phyloP scores from a whole-genome alignment of 345 rosid species.

The Melastoma malabathricum region DNA sequence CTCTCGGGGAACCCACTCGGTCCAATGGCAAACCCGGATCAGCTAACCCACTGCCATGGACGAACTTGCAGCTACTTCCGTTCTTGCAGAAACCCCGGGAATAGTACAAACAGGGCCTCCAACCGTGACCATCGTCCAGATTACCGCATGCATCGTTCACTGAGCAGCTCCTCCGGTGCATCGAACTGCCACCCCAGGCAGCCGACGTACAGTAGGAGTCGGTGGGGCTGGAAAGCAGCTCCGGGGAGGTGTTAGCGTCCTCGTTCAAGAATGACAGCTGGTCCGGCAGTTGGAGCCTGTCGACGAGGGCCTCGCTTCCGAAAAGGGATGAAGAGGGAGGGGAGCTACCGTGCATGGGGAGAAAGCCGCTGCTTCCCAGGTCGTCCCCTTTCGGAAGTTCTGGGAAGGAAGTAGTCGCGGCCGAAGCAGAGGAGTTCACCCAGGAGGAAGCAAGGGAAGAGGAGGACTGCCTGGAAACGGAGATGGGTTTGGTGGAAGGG shows the following conservation, averaged over 20 bases:
- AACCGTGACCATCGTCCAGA: slow-evolving; percentile 49
- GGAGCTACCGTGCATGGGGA: no score
- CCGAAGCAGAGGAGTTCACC: no score
- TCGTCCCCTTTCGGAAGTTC: no score
- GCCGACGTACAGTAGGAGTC: slow-evolving; percentile 7
- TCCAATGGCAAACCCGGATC: slow-evolving; percentile 28
- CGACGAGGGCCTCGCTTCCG: slow-evolving; percentile 12
- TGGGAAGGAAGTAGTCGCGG: no score
- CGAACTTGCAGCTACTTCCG: slow-evolving; percentile 71
- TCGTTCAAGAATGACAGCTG: slow-evolving; percentile 58
- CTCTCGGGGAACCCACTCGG: slow-evolving; percentile 38
- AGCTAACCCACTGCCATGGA: slow-evolving; percentile 34
- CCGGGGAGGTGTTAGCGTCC: slow-evolving; percentile 9
- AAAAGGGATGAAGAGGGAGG: slow-evolving; percentile 35
- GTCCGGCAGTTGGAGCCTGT: slow-evolving; percentile 55
- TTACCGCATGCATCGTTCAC: slow-evolving; percentile 53
- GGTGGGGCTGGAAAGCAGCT: slow-evolving; percentile 25
- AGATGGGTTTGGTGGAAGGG: slow-evolving; percentile 16
- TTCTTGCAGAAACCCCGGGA: slow-evolving; percentile 93
- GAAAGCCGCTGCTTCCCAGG: not conserved
- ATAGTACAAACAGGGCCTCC: slow-evolving; percentile 77
- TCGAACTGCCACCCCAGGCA: slow-evolving; percentile 30
- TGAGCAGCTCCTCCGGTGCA: slow-evolving; percentile 65
- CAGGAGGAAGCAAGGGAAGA: no score
- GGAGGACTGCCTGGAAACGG: slow-evolving; percentile 10